Conservation (phyloP, 331 rosid species). For the Rosa hybrid region DNA sequence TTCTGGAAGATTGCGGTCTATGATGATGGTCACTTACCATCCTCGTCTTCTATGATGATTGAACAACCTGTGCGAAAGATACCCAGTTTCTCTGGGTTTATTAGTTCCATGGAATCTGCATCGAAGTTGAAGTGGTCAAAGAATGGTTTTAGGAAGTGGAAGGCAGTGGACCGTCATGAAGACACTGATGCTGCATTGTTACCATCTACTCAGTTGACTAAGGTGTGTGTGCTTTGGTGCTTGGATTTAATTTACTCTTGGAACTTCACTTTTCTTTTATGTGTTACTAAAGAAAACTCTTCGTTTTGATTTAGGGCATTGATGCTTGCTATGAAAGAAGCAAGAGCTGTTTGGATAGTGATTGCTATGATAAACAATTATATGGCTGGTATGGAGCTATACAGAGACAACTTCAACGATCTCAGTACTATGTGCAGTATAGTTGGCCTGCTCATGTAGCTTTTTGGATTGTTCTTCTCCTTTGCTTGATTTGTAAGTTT, state of each 20-base stretch:
- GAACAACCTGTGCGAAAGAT: conserved; percentile 67
- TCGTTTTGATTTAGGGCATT: conserved; percentile 41
- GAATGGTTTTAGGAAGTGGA: conserved; percentile 79
- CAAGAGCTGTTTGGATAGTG: conserved; percentile 68
- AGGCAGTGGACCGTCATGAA: conserved; percentile 48
- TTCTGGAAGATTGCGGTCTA: conserved; percentile 77
- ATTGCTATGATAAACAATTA: conserved; percentile 71
- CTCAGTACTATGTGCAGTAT: conserved; percentile 86
- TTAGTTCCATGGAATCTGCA: conserved; percentile 61
- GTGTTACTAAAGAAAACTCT: conserved; percentile 21
- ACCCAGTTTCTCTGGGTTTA: conserved; percentile 79
- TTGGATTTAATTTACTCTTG: neutral
- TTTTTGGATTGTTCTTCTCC: conserved; percentile 58
- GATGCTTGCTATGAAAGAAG: conserved; percentile 51
- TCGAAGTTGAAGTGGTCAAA: conserved; percentile 75
- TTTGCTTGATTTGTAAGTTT: conserved; percentile 78
- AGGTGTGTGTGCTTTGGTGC: conserved; percentile 45
- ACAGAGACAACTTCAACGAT: conserved; percentile 85
- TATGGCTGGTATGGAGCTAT: conserved; percentile 90
- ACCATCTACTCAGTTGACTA: conserved; percentile 48
- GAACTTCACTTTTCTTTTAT: neutral
- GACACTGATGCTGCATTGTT: conserved; percentile 45
- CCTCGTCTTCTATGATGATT: conserved; percentile 39
- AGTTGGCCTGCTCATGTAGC: conserved; percentile 64
- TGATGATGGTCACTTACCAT: conserved; percentile 38